These are phyloP conservation scores for Rhodotorula mucilaginosa DNA, from an alignment of 1,284 basidiomycete species.

Conservation along the genomic window DNA sequence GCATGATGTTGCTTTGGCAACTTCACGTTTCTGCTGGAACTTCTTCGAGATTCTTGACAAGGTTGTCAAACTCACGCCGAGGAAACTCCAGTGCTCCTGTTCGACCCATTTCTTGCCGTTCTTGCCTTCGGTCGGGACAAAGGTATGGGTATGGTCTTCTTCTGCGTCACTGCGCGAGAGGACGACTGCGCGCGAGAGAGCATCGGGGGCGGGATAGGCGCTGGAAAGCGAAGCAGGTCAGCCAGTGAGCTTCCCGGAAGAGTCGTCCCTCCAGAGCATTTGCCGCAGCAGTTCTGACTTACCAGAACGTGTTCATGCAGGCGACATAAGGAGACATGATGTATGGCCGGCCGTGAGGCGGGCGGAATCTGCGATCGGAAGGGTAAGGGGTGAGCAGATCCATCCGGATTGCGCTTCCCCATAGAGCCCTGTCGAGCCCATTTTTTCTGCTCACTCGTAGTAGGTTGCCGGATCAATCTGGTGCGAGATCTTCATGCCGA, in stretches of 20 bases:
- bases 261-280: too few species aligned
- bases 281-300: not conserved
- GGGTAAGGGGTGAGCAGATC: too few species aligned
- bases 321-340: conserved; percentile 52
- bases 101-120: conserved; percentile 40
- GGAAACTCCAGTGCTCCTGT: conserved; percentile 51
- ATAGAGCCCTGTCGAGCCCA: conserved; percentile 48
- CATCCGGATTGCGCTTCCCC: conserved; percentile 32
- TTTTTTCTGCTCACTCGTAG: conserved; percentile 43
- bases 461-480: conserved; percentile 50
- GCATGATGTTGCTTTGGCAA: not conserved
- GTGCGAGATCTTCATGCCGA: conserved; percentile 51
- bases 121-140: conserved; percentile 48
- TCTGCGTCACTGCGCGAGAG: conserved; percentile 25
- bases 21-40: not conserved
- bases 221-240: not conserved
- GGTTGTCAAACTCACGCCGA: conserved; percentile 44
- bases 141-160: conserved; percentile 43
- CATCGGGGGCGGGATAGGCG: conserved; percentile 32
- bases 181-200: conserved; percentile 25
- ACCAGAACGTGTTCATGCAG: conserved; percentile 50
- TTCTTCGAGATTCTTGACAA: not conserved
- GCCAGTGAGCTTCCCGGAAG: not conserved
- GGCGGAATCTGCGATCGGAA: conserved; percentile 41
- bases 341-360: conserved; percentile 49